Evolutionary conservation across 345 rosid species (phyloP), one percentile per base, ranked within the genome.

Genomic region (Acer negundo): DNA sequence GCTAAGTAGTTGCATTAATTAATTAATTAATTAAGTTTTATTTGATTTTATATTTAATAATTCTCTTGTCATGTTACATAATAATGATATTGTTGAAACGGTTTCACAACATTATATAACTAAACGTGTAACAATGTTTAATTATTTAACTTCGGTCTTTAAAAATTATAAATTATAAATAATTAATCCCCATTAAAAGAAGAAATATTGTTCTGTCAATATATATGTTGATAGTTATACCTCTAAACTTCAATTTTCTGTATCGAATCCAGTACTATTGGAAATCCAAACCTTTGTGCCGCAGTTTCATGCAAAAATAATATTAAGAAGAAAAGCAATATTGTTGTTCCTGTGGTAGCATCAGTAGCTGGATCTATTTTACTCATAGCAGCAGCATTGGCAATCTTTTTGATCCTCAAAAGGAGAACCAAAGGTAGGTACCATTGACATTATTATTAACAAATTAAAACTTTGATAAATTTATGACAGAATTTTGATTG

Each of bases 261-360:
- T 51, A 42, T 23, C 58, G 12, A 67, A 40, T 31, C 53, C 70
- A 82, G 97, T 9, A 38, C 84, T 61, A 87, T 53, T 20, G 87
- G 65, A 55, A 88, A 88, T 80, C 75, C 75, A 31, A 67, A 82
- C 72, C 81, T 88, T 38, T 88, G 91, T 67, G 75, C 35, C 42
- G 62, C 81, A 15, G 69, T 69, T 53, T 76, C 91, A 26, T 87
- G 94, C 76, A 68, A 84, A 13, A 80, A 73, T 72, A 81, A 46
- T 7, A 83, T 76, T 16, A 76, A 74, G 75, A 80, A n/a, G 24
- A n/a, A 59, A 20, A 82, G 77, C 72, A 87, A 62, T 42, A n/a
- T 81, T 62, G 3, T 84, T 2, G 80, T 84, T 61, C 91, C 88
- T 47, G 22, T 86, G 12, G 74, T 77, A 19, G 83, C 76, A 12